Evolutionary conservation across 352 stramenopile species (phyloP).

Genomic region (Pythium rhizo-oryzae): DNA sequence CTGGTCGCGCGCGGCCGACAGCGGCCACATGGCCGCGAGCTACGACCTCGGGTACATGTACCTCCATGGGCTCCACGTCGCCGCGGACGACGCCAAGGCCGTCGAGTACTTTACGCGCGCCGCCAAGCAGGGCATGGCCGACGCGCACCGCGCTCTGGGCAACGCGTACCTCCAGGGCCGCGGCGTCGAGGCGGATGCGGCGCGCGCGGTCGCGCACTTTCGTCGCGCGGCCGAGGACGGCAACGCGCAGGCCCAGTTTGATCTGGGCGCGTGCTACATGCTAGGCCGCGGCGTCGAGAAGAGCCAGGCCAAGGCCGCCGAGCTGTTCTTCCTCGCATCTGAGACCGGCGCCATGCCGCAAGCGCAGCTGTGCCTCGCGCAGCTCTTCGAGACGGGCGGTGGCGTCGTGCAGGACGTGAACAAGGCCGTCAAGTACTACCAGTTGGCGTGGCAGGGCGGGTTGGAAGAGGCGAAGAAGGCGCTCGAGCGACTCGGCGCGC

Average conservation of each 20-base stretch:
- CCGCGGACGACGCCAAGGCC: constrained; percentile 52
- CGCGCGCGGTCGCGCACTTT: constrained; percentile 58
- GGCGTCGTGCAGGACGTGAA: constrained; percentile 46
- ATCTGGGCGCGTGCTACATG: constrained; percentile 80
- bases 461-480: constrained; percentile 55
- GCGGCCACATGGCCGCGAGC: constrained; percentile 69
- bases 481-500: constrained; percentile 53
- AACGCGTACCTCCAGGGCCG: constrained; percentile 54
- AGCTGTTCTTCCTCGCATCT: constrained; percentile 74
- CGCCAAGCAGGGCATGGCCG: constrained; percentile 63
- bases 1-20: constrained; percentile 60
- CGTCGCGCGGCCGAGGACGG: constrained; percentile 62
- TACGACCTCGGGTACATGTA: constrained; percentile 83
- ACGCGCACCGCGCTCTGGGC: constrained; percentile 66
- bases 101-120: constrained; percentile 63
- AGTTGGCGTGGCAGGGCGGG: constrained; percentile 57
- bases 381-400: constrained; percentile 71
- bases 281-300: constrained; percentile 65
- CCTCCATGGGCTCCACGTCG: constrained; percentile 67
- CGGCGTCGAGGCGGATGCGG: constrained; percentile 33
- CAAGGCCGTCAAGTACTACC: constrained; percentile 83
- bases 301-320: constrained; percentile 55
- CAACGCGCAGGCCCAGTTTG: constrained; percentile 68
- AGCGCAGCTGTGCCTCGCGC: constrained; percentile 75
- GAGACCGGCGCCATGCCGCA: constrained; percentile 54